Evolutionary conservation across 441 rosid species (phyloP), one percentile per base, ranked within the genome.

Genomic region (Gossypium trilobum): DNA sequence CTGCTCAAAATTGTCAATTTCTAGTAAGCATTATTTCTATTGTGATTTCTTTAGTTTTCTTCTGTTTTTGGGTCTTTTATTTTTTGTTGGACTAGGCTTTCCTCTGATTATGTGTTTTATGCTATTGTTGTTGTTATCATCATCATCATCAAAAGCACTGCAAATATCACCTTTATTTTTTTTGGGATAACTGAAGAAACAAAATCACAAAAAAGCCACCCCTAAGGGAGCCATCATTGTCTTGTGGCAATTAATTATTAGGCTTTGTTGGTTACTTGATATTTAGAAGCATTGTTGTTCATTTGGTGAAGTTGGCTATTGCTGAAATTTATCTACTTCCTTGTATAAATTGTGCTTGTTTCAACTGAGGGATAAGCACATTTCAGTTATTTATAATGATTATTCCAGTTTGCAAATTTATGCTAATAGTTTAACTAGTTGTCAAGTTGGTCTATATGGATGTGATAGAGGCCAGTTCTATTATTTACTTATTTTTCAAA

Each of bases 311-410:
- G 59, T 16, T 16, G 71, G 58, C 25, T 50, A 27, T 68, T 29
- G 16, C 46, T 14, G 39, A 50, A 67, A 67, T 0, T 44, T 46
- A n/a, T 23, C 36, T 22, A 33, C 71, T 36, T 36, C 44, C 44
- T 51, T 68, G 1, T 8, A 27, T 14, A 50, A 68, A 27, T 16
- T 9, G 44, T 68, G 23, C 23, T 1, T 25, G 42, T 14, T 67
- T 48, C 71, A 68, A 68, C 59, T 50, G 71, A 68, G 27, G 44
- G 58, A 68, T 68, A 27, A 68, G 25, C 9, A 17, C 71, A 50
- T 68, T 19, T 39, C 46, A 48, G 16, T 50, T 68, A 16, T 68
- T 50, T 36, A 16, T 62, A 36, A 16, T 19, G 16, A 63, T 17
- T 33, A 17, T 62, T 61, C 23, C 17, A 20, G n/a, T 60, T 44